Conservation (phyloP, 2,329 filamentous ascomycete species). For the Sclerotinia minor region DNA sequence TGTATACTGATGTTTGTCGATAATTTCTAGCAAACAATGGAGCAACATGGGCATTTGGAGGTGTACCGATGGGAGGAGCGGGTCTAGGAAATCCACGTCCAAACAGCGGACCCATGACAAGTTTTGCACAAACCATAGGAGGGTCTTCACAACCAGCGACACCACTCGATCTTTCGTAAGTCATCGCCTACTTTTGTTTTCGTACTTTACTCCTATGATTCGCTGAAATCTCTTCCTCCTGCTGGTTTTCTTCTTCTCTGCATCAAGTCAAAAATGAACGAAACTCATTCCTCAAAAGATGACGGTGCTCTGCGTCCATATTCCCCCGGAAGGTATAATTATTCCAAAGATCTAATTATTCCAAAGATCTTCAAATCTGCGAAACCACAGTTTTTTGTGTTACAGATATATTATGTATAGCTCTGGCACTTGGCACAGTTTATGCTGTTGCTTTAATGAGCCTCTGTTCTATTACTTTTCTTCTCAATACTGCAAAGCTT, state of each 20-base stretch:
- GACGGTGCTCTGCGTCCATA: neutral
- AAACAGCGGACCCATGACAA: constrained; percentile 60
- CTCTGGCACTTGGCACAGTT: neutral
- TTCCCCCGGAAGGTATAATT: constrained; percentile 21
- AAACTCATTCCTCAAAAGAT: neutral
- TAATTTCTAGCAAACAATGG: constrained; percentile 42
- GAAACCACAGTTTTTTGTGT: neutral
- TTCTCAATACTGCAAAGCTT: neutral
- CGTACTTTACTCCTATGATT: constrained; percentile 26
- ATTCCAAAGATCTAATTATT: neutral
- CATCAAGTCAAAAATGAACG: constrained; percentile 16
- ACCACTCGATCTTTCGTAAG: constrained; percentile 65
- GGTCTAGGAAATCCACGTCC: constrained; percentile 53
- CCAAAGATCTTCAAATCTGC: neutral
- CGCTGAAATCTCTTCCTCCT: constrained; percentile 5
- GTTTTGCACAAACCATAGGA: constrained; percentile 65
- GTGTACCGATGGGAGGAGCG: constrained; percentile 60
- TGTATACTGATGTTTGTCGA: constrained; percentile 33
- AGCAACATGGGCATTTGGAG: constrained; percentile 62
- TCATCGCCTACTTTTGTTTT: constrained; percentile 41
- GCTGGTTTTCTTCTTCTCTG: neutral
- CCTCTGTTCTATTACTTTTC: neutral
- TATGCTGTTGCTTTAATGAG: neutral
- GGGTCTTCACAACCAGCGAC: constrained; percentile 61
- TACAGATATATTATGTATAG: neutral